Percentiles rank a stretch among this genome's conserved stretches.
Conservation (phyloP, 108 stramenopile species). For the Fragilaria radians region DNA sequence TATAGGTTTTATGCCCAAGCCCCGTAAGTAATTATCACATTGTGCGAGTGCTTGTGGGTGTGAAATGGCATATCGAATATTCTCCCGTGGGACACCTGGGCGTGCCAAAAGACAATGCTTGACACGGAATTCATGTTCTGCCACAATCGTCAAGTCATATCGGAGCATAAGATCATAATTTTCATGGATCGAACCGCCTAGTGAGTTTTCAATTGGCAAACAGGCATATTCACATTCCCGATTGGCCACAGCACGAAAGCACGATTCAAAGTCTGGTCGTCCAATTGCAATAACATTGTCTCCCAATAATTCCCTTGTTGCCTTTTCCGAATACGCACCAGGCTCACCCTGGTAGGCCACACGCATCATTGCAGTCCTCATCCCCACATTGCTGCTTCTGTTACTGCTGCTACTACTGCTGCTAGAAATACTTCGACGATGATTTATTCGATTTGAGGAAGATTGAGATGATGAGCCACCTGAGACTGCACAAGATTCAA, state of each 20-base stretch:
- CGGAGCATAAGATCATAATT: slow-evolving; percentile 96
- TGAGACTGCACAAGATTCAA: neutral
- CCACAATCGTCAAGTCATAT: slow-evolving; percentile 81
- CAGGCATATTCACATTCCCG: slow-evolving; percentile 93
- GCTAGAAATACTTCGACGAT: neutral
- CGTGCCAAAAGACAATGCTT: slow-evolving; percentile 86
- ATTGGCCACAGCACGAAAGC: slow-evolving; percentile 92
- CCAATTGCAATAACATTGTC: slow-evolving; percentile 79
- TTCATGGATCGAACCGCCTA: slow-evolving; percentile 97
- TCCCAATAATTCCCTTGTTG: slow-evolving; percentile 87
- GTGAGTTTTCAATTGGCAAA: slow-evolving; percentile 93
- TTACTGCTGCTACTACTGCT: too few relatives aligned
- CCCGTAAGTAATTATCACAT: slow-evolving; percentile 92
- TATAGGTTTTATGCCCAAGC: slow-evolving; percentile 65
- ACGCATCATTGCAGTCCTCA: too few relatives aligned
- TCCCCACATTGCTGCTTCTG: too few relatives aligned
- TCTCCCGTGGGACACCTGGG: slow-evolving; percentile 54
- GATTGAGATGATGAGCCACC: neutral
- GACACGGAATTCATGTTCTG: slow-evolving; percentile 95
- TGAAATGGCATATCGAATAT: slow-evolving; percentile 88
- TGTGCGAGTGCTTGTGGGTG: slow-evolving; percentile 97
- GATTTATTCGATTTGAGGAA: neutral
- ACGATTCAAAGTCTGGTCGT: slow-evolving; percentile 88
- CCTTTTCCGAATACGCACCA: slow-evolving; percentile 96
- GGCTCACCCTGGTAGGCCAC: slow-evolving; percentile 96